phyloP scores from a whole-genome alignment of 805 yeast genomes.

The Teunomyces atbi region DNA sequence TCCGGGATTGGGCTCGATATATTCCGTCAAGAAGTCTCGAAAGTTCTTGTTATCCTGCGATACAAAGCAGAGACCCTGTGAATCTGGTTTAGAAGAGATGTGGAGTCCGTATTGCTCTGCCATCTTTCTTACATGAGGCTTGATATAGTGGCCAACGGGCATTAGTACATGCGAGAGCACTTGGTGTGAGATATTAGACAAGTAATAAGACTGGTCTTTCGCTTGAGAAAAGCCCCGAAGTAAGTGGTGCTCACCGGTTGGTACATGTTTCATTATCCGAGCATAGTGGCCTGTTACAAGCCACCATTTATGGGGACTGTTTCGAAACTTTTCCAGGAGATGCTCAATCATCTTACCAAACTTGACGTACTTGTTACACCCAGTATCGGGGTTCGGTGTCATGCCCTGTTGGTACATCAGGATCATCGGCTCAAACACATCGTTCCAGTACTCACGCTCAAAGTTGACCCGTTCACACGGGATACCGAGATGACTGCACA shows the following conservation, averaged over 20 bases:
- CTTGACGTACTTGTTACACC: constrained; percentile 81
- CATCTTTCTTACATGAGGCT: constrained; percentile 68
- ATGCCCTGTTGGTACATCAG: constrained; percentile 63
- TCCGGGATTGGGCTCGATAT: constrained; percentile 71
- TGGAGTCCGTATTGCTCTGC: constrained; percentile 57
- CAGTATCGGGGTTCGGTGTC: constrained; percentile 95
- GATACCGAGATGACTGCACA: constrained; percentile 59
- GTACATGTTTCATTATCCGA: constrained; percentile 41
- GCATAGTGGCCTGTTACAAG: constrained; percentile 88
- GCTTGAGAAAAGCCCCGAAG: constrained; percentile 53
- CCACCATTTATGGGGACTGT: constrained; percentile 57
- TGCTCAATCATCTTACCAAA: constrained; percentile 75
- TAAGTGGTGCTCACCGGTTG: constrained; percentile 41
- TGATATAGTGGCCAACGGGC: constrained; percentile 78
- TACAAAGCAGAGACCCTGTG: constrained; percentile 94
- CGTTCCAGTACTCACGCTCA: constrained; percentile 89
- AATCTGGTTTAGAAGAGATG: constrained; percentile 81
- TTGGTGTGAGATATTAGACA: constrained; percentile 59
- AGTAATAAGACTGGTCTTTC: constrained; percentile 91
- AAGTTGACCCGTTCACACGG: constrained; percentile 77
- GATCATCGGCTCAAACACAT: constrained; percentile 92
- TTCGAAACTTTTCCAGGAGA: constrained; percentile 34
- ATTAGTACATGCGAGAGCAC: constrained; percentile 54
- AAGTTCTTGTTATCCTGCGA: constrained; percentile 61
- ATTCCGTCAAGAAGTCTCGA: constrained; percentile 70